Conservation (phyloP, 192 early-diverging fungal genomes). For the Podila minutissima region DNA sequence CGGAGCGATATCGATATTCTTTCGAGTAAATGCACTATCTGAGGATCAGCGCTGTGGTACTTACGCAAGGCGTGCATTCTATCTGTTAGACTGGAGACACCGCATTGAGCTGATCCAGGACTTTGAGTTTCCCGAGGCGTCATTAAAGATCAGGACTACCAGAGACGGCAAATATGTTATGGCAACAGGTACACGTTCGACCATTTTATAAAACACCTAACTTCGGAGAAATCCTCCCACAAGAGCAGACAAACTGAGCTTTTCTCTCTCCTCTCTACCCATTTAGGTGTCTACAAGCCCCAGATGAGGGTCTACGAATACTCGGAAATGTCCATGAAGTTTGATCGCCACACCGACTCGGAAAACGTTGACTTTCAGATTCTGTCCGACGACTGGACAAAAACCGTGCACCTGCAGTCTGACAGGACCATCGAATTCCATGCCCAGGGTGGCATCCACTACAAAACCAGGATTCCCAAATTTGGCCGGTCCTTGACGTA, state of each 20-base stretch:
- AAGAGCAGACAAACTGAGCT: too few species aligned
- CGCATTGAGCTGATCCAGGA: conserved; percentile 98
- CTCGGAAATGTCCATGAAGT: conserved; percentile 95
- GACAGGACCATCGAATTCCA: conserved; percentile 95
- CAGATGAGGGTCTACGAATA: conserved; percentile 96
- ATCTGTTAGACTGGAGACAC: conserved; percentile 78
- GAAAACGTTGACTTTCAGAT: conserved; percentile 93
- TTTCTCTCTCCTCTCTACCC: not conserved
- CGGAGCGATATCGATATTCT: not conserved
- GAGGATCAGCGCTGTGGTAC: too few species aligned
- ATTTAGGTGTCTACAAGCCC: conserved; percentile 90
- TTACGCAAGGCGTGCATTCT: too few species aligned
- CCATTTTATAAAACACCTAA: not conserved
- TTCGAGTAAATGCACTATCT: too few species aligned
- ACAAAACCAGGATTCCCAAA: conserved; percentile 92
- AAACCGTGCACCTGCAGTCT: conserved; percentile 88
- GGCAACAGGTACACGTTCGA: conserved; percentile 76
- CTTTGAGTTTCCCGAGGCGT: conserved; percentile 97
- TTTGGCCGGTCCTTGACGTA: conserved; percentile 94
- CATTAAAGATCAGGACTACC: conserved; percentile 83
- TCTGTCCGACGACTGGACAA: conserved; percentile 98
- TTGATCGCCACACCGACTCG: conserved; percentile 93
- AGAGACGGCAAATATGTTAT: conserved; percentile 88
- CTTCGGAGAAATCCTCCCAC: too few species aligned
- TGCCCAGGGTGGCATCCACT: conserved; percentile 95